Percentiles rank a stretch among this genome's conserved stretches.
Evolutionary conservation across 805 yeast genomes (phyloP).

Genomic region (Metschnikowia amazonensis): DNA sequence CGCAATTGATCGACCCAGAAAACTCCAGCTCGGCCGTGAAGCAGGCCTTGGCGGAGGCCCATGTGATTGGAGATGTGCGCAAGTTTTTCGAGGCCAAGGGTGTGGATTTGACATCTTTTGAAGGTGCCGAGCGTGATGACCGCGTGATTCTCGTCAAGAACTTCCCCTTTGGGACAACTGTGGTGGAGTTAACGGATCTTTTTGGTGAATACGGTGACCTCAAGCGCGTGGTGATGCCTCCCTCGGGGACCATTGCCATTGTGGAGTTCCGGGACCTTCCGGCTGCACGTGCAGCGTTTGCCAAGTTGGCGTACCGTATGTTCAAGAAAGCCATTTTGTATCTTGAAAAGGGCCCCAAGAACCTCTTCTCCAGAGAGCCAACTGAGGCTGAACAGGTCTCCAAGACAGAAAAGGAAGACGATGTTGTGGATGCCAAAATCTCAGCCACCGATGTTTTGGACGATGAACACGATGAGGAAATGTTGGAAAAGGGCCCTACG

Average conservation of each 20-base stretch:
- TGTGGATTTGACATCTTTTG: conserved; percentile 74
- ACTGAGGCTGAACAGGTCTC: conserved; percentile 27
- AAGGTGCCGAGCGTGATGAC: conserved; percentile 69
- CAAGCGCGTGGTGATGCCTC: conserved; percentile 84
- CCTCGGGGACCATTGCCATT: conserved; percentile 93
- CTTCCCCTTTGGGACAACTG: conserved; percentile 82
- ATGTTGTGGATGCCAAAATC: conserved; percentile 33
- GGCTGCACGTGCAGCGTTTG: conserved; percentile 84
- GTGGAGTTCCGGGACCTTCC: conserved; percentile 82
- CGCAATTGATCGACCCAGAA: conserved; percentile 83
- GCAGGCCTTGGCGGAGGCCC: conserved; percentile 96
- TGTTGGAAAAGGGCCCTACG: conserved; percentile 59
- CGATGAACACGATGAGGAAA: conserved; percentile 30
- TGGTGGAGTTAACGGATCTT: conserved; percentile 75
- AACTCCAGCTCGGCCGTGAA: conserved; percentile 86
- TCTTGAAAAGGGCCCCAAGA: conserved; percentile 90
- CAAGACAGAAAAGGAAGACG: conserved; percentile 18
- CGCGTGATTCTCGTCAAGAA: conserved; percentile 79
- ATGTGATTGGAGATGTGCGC: conserved; percentile 87
- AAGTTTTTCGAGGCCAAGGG: conserved; percentile 81
- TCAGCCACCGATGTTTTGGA: conserved; percentile 43
- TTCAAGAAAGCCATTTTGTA: conserved; percentile 84
- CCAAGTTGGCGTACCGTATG: conserved; percentile 81
- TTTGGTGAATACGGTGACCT: conserved; percentile 79
- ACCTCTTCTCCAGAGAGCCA: conserved; percentile 64